A percentile compares a stretch with the other conserved stretches of the same genome.
phyloP scores from a whole-genome alignment of 2,329 filamentous ascomycete genomes.

The Cladorrhinum sp. region DNA sequence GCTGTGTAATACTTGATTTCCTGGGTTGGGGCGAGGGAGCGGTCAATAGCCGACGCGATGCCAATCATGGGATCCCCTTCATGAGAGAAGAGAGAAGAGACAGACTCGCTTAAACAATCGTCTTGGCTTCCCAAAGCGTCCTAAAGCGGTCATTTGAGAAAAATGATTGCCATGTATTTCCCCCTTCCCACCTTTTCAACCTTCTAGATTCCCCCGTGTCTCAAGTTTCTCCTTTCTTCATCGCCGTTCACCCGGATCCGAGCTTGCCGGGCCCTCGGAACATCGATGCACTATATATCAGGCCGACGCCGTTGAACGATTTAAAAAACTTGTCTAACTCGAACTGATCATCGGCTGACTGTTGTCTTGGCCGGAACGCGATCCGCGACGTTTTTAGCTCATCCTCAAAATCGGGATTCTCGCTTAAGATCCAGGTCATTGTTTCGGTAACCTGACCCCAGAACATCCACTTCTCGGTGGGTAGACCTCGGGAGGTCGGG shows the following conservation, averaged over 20 bases:
- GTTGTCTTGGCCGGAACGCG: not conserved
- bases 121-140: not conserved
- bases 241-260: not conserved
- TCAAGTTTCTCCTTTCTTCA: not conserved
- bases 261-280: not conserved
- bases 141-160: not conserved
- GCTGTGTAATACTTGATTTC: not conserved
- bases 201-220: not conserved
- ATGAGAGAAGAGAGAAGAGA: not conserved
- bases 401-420: slow-evolving; percentile 4
- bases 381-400: not conserved
- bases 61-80: too few relatives aligned
- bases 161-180: not conserved
- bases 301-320: not conserved
- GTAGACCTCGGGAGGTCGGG: not conserved
- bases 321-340: not conserved
- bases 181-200: not conserved
- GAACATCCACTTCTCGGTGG: not conserved
- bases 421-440: slow-evolving; percentile 2
- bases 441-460: not conserved
- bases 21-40: too few relatives aligned
- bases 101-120: not conserved
- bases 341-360: not conserved
- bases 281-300: too few relatives aligned
- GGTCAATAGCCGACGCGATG: too few relatives aligned